Evolutionary conservation across 2,329 filamentous ascomycete species (phyloP), one percentile per base, ranked within the genome.

Genomic region (Neonectria magnoliae): DNA sequence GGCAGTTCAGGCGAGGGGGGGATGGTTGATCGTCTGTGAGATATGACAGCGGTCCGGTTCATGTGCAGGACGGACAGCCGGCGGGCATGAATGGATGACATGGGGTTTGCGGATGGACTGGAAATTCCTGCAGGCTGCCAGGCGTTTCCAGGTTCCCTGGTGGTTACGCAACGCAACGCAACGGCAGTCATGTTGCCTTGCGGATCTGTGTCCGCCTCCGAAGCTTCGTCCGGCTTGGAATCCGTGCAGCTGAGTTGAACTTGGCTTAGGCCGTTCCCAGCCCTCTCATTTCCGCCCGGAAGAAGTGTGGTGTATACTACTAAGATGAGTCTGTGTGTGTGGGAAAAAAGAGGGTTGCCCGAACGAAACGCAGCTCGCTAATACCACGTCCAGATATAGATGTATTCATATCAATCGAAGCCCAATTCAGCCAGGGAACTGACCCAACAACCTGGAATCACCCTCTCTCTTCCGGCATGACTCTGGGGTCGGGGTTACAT

Each of bases 111-210:
- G 33, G 33, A 36, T 10, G 25, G 27, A 14, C 33, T 16, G 33
- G 13, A 50, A 47, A 6, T 4, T 25, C 25, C 47, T 51, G 47
- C 47, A 31, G 27, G 47, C 18, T n/a, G 47, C 47, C 47, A 50
- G 14, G n/a, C 13, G 14, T 31, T 13, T 27, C 52, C 42, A 68
- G 58, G 55, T 44, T 54, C 68, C 62, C 66, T 53, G 48, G 63
- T 52, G 31, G 48, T 51, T 51, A 33, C 48, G 48, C 48, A 51
- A 33, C 48, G 11, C 33, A 33, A 33, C 48, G 48, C 48, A 51
- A 33, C 48, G 11, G 16, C 48, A 50, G 47, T 14, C 25, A 27
- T 29, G 36, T 6, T 2, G 27, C 31, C 47, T 31, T 13, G 16
- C 25, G 47, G 16, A 50, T 29, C 25, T 13, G 25, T 6, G 47